phyloP scores from a whole-genome alignment of 805 yeast species.

The Ogataea chonburiensis region DNA sequence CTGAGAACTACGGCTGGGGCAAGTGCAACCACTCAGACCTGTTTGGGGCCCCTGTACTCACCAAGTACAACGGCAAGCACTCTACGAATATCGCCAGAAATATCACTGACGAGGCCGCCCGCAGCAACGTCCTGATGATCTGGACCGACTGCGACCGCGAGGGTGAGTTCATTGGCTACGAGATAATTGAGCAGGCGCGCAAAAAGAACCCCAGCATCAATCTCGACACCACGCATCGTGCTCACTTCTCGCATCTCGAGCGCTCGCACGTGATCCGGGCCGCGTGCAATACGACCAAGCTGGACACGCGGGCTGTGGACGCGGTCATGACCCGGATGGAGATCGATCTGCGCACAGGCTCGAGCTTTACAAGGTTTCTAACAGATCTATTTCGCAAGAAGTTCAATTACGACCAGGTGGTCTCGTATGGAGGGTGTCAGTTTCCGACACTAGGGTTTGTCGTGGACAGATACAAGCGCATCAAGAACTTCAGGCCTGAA shows the following conservation, averaged over 20 bases:
- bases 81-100: constrained; percentile 54
- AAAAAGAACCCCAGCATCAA: constrained; percentile 47
- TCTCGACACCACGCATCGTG: constrained; percentile 59
- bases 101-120: constrained; percentile 62
- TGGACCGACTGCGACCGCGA: constrained; percentile 99
- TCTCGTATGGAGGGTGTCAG: constrained; percentile 92
- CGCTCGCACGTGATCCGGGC: constrained; percentile 70
- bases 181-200: constrained; percentile 69
- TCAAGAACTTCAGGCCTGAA: constrained; percentile 70
- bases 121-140: constrained; percentile 68
- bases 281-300: constrained; percentile 59
- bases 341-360: constrained; percentile 85
- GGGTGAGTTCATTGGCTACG: constrained; percentile 91
- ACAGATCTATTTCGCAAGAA: constrained; percentile 49
- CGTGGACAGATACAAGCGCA: constrained; percentile 83
- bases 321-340: constrained; percentile 89
- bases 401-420: constrained; percentile 31
- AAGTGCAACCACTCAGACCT: constrained; percentile 60
- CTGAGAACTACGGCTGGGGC: constrained; percentile 63
- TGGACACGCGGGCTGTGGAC: constrained; percentile 68
- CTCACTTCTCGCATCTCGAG: constrained; percentile 86
- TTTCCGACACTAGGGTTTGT: constrained; percentile 97
- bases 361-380: constrained; percentile 79
- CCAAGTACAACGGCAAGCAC: constrained; percentile 35
- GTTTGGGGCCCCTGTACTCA: constrained; percentile 67